Percentiles rank a stretch among this genome's conserved stretches.
These are phyloP conservation scores for Madurella mycetomatis DNA, from an alignment of 2,329 filamentous ascomycete species.

Conservation along the genomic window DNA sequence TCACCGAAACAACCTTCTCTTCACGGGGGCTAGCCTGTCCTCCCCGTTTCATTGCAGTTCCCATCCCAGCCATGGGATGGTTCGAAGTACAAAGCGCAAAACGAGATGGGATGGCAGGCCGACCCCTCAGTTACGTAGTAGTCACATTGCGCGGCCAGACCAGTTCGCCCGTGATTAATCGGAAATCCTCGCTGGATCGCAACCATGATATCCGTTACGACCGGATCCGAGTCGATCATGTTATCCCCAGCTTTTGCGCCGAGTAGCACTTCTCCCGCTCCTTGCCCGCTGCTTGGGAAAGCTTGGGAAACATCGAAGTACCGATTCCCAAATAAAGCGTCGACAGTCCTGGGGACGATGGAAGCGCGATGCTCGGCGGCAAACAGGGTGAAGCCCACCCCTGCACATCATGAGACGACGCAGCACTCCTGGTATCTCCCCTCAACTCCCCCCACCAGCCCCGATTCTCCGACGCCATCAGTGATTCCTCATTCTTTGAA, in stretches of 20 bases:
- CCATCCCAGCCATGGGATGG: not conserved
- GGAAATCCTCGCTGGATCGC: too few relatives aligned
- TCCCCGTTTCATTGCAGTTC: conserved; percentile 6
- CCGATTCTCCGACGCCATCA: not conserved
- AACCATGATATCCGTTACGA: too few relatives aligned
- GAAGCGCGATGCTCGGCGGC: conserved; percentile 1
- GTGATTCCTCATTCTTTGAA: conserved; percentile 9
- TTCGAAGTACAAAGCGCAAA: not conserved
- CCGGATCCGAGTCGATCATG: too few relatives aligned
- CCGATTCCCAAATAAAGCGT: not conserved
- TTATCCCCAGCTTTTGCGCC: too few relatives aligned
- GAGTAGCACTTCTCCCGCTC: too few relatives aligned
- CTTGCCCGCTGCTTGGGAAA: not conserved
- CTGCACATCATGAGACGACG: conserved; percentile 17
- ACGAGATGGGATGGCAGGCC: not conserved
- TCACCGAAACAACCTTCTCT: conserved; percentile 13
- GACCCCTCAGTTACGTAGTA: too few relatives aligned
- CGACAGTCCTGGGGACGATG: not conserved
- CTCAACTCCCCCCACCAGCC: not conserved
- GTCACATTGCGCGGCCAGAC: not conserved
- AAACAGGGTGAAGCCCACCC: conserved; percentile 13
- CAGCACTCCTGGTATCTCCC: conserved; percentile 9
- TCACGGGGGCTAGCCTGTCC: conserved; percentile 5
- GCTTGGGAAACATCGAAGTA: not conserved
- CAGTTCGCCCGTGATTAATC: too few relatives aligned